Conservation (phyloP, 2,329 filamentous ascomycete species). For the Chaetomiaceae sp. region DNA sequence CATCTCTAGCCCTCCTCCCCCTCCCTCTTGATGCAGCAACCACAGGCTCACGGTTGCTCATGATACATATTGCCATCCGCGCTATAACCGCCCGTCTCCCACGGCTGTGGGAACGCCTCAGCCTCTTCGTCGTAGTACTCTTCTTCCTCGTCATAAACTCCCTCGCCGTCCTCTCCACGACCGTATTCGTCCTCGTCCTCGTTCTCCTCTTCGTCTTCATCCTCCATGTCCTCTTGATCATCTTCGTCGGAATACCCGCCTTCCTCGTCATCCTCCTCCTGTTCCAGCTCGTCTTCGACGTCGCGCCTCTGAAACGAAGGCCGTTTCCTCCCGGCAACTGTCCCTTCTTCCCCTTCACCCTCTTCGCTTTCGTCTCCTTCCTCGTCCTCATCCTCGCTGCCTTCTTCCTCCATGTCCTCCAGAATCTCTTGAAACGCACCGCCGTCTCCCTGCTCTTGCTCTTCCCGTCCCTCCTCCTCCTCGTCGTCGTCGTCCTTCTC, state of each 20-base stretch:
- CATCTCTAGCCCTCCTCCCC: too few relatives aligned
- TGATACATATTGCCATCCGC: too few relatives aligned
- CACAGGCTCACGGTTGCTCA: too few relatives aligned
- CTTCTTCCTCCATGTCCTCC: conserved; percentile 20
- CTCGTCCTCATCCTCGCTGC: conserved; percentile 18
- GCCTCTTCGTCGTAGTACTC: conserved; percentile 22
- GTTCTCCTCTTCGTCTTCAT: conserved; percentile 29
- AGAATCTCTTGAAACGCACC: conserved; percentile 17
- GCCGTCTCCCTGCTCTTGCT: conserved; percentile 13
- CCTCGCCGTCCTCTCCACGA: conserved; percentile 30
- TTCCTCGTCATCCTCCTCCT: conserved; percentile 24
- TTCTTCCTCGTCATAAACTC: conserved; percentile 22
- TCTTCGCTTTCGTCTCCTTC: conserved; percentile 13
- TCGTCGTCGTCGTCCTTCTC: background rate
- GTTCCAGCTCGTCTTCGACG: conserved; percentile 19
- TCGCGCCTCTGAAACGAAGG: conserved; percentile 1
- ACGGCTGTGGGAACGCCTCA: conserved; percentile 16
- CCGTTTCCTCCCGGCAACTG: background rate
- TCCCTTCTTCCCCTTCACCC: conserved; percentile 12
- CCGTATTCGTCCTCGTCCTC: conserved; percentile 28
- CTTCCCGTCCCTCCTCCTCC: conserved; percentile 12
- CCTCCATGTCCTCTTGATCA: conserved; percentile 21
- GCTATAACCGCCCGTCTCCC: too few relatives aligned
- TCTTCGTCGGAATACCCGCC: conserved; percentile 21
- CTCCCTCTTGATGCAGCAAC: too few relatives aligned